Base-by-base conservation (phyloP, 306 rosid genomes). In the Begonia fuchsioides region DNA sequence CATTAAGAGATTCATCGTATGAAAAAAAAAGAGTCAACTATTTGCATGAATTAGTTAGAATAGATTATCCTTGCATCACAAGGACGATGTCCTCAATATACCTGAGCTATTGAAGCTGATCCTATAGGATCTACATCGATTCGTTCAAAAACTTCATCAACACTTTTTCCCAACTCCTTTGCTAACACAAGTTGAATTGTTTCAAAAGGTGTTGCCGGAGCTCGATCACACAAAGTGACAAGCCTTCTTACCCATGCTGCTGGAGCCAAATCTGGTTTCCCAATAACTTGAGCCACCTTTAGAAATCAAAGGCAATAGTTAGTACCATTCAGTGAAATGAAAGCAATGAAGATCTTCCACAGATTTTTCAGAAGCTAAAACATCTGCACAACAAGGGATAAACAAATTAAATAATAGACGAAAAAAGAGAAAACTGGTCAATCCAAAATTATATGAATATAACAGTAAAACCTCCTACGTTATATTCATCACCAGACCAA, bases 261-360 rank as follows among this genome's bases (percentile, higher is more conserved):
- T 2, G 95, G 98, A 17, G 98, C 95, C 83, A 90, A 69, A 72
- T 90, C 98, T 12, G 95, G 98, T 77, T 90, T 90, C 79, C 98
- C 98, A n/a, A 90, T 5, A 50, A 90, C 78, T 75, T 90, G 98
- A 9, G 98, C 98, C 53, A 90, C 62, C 95, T 90, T 74, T 5
- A 26, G 35, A 26, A 62, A 50, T 49, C 12, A 38, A 47, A 49
- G 40, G 8, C 18, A 20, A 39, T 44, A 47, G 51, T 56, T 17
- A 47, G 17, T 16, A 47, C 50, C 10, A 47, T 5, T n/a, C 18
- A 15, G 17, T 15, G 6, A 15, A 3, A 52, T 17, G 32, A 17
- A 39, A 63, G 16, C 58, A n/a, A 47, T n/a, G 52, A 41, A 26
- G 35, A 41, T 41, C 45, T 41, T 41, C 45, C 2, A 26, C 45